Evolutionary conservation across 371 early-diverging fungal species (phyloP), one percentile per base, ranked within the genome.

Genomic region (Haplosporangium sp.): DNA sequence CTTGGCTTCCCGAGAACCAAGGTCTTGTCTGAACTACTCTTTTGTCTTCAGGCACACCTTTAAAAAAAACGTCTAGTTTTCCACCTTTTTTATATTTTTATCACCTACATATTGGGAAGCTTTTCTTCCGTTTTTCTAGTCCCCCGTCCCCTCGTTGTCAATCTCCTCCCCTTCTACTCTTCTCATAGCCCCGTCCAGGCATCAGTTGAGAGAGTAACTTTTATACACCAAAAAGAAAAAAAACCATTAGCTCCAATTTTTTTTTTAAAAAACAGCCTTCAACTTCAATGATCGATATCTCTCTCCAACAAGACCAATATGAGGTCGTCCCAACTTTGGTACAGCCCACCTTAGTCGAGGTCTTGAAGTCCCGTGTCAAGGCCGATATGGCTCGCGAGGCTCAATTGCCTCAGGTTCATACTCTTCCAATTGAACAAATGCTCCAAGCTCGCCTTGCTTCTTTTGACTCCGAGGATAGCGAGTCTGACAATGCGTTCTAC

Each of bases 401-500:
- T 10, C 55, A 70, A 20, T 35, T 81, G 62, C 82, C 82, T 63
- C 47, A 71, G 76, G 76, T 84, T 34, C 77, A 75, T 62, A 77
- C 78, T 48, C 67, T 61, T 42, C 69, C 79, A 27, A 78, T 88
- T 27, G 75, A 75, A 38, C 72, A 81, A 53, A 81, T 81, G 82
- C 72, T 81, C 48, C 82, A 75, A 44, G 69, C 82, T 38, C 82
- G 69, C 55, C 68, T 81, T 13, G 72, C 84, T 37, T 67, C 86
- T 11, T 82, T 85, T 38, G 72, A 88, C 39, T 66, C 72, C 15
- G 87, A 82, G 77, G 91, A 91, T 73, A 71, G 81, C 53, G 92
- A 90, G 69, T 88, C 89, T 65, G 95, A 95, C 77, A 96, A 96
- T 72, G 93, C 98, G 34, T 99, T 99, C 83, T 96, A 92, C 84